Evolutionary conservation across 768 basidiomycete genomes (phyloP), one percentile per base, ranked within the genome.

Genomic region (Tephrocybe sp.): DNA sequence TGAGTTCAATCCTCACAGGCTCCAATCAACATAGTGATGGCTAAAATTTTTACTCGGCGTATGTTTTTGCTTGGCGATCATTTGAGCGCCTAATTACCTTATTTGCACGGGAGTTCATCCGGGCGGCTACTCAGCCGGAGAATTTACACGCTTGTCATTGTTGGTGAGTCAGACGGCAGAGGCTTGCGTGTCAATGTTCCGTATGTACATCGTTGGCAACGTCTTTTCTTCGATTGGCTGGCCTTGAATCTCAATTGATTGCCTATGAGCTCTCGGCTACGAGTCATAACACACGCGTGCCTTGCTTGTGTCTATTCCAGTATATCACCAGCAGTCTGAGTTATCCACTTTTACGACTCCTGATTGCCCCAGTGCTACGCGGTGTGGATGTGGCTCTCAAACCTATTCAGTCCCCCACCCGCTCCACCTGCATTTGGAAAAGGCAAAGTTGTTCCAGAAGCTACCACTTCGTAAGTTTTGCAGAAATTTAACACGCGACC

Each of bases 401-500:
- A 77, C 54, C 69, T 70, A 5, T 69, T 77, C 34, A 61, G 65
- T 35, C 75, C 74, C 9, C 47, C 66, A 0, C 77, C 79, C 21
- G 79, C 77, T 1, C 75, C 78, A 8, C 77, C 79, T 22, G 76
- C 57, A 3, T 81, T 81, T 59, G 78, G 74, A 6, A 44, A 60
- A 43, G 78, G 71, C 28, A 74, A 70, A 42, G 60, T 71, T n/a
- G 53, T 80, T 5, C 79, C 79, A 15, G 77, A 80, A 53, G 44
- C 32, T n/a, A 43, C 43, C 2, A 67, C 71, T 13, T 65, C 71
- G 74, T 75, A 52, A 42, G 73, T 42, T 21, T 36, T 27, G 22
- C 4, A 1, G 26, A 11, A 13, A 7, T 12, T 41, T 35, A 35
- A 19, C 22, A 43, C n/a, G 27, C n/a, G 11, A 34, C 35, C 6